Evolutionary conservation across 352 stramenopile genomes (phyloP).

Genomic region (Blastocystis sp.): DNA sequence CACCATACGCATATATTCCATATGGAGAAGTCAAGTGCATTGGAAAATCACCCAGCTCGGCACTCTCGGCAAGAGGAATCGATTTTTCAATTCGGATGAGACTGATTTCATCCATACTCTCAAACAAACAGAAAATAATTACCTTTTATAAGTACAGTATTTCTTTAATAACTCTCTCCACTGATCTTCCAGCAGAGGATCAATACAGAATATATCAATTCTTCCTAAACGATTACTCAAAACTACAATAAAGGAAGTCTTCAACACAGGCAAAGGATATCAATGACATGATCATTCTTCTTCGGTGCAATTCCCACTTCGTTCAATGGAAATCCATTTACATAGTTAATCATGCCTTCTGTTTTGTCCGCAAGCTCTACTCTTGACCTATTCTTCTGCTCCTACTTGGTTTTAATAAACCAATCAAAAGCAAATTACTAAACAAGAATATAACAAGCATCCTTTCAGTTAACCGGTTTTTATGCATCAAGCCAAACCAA

Average conservation of each 20-base stretch:
- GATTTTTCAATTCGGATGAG: background rate
- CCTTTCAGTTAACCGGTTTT: background rate
- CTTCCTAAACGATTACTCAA: background rate
- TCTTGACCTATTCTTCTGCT: background rate
- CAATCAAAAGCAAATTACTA: background rate
- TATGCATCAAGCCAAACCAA: background rate
- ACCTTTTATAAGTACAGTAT: background rate
- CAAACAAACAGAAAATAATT: background rate
- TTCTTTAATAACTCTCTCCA: background rate
- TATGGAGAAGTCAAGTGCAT: background rate
- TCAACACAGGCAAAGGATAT: constrained; percentile 9
- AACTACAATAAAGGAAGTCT: background rate
- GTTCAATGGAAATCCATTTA: background rate
- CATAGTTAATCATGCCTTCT: background rate
- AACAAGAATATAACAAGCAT: background rate
- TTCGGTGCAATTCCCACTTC: constrained; percentile 19
- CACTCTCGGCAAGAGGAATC: background rate
- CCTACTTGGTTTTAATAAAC: background rate
- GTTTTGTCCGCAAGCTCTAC: background rate
- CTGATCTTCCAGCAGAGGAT: background rate
- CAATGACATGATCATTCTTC: background rate
- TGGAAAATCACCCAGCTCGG: background rate
- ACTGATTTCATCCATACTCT: background rate
- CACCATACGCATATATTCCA: background rate
- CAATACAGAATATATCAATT: background rate